Evolutionary conservation across 345 rosid genomes (phyloP), one percentile per base, ranked within the genome.

Genomic region (Pugionium dolabratum): DNA sequence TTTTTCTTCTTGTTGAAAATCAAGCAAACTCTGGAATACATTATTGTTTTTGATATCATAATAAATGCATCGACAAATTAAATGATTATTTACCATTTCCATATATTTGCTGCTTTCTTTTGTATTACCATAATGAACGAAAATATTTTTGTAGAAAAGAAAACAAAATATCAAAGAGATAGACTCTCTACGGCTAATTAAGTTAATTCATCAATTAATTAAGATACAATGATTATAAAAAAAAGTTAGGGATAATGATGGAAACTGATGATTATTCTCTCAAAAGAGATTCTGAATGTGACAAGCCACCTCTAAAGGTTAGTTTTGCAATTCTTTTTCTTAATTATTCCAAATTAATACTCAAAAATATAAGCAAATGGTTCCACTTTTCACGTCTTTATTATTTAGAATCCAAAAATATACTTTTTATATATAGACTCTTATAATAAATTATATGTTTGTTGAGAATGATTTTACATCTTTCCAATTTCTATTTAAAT

Each of bases 261-360:
- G 6, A 48, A 47, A 58, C 27, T 52, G 51, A 2, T 52, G 3
- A 41, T 39, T 55, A 11, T 64, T 8, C 31, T 28, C 6, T 51
- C 49, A 41, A 52, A 64, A 52, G 41, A 31, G 41, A 64, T 64
- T 52, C 59, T 51, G 8, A 51, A 64, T 39, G 58, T 11, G 5
- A 48, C 1, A 36, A 67, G 47, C 71, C 56, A 67, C 58, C 72
- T 18, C 64, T 2, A 39, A 57, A 67, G 58, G 64, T 39, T 47
- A 31, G 42, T 47, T 52, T 66, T 39, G 41, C 39, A 47, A 7
- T 55, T 56, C 10, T 46, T 44, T 55, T 46, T 33, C n/a, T 43
- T 10, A 65, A 32, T 9, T 42, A 65, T 11, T 11, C 43, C 34
- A 52, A 65, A 43, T 26, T 39, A 62, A 10, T 40, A 48, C 5